These are phyloP conservation scores for Penicillium bovifimosum DNA, from an alignment of 495 filamentous ascomycete species.

Conservation along the genomic window DNA sequence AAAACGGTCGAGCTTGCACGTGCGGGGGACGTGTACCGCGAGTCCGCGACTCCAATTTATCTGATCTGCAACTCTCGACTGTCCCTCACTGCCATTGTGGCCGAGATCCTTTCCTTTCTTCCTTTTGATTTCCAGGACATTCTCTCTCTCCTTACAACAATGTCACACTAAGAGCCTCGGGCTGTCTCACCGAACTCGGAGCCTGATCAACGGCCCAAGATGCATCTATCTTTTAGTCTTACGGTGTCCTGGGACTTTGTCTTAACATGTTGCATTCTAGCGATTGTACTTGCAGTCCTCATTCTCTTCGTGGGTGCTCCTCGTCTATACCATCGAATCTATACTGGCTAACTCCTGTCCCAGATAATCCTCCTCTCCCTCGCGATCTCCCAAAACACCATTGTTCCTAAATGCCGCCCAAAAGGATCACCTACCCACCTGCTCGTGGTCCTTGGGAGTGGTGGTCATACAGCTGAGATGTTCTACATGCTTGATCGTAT, in stretches of 20 bases:
- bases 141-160: neutral
- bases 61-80: neutral
- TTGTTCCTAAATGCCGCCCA: conserved; percentile 28
- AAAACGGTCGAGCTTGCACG: conserved; percentile 33
- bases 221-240: neutral
- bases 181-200: neutral
- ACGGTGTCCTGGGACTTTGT: neutral
- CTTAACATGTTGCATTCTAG: neutral
- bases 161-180: neutral
- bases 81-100: neutral
- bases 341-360: neutral
- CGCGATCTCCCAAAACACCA: conserved; percentile 29
- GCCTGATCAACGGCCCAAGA: neutral
- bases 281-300: conserved; percentile 8
- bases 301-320: conserved; percentile 17
- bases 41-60: conserved; percentile 8
- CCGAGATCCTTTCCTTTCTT: neutral
- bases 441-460: conserved; percentile 80
- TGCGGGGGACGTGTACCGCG: conserved; percentile 16
- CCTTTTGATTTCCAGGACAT: neutral
- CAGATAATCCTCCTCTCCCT: conserved; percentile 27
- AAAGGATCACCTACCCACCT: conserved; percentile 53
- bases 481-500: conserved; percentile 62
- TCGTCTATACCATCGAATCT: neutral
- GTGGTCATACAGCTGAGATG: conserved; percentile 95